Percentiles rank a stretch among this genome's conserved stretches.
Evolutionary conservation across 2,329 filamentous ascomycete species (phyloP).

Genomic region (Aspergillus fijiensis): DNA sequence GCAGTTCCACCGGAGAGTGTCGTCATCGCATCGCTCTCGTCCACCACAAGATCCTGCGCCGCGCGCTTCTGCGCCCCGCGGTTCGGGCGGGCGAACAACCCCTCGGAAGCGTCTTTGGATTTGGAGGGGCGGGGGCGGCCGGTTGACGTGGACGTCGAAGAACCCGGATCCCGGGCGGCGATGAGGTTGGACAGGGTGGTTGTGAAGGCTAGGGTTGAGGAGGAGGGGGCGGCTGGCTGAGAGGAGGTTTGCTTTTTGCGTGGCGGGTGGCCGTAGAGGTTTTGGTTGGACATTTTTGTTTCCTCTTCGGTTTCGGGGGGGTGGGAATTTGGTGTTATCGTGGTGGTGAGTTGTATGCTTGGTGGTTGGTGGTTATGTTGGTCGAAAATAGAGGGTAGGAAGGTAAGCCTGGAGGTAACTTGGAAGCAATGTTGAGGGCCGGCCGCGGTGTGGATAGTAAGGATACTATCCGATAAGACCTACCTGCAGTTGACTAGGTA

Average conservation of each 20-base stretch:
- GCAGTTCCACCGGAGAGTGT: conserved; percentile 40
- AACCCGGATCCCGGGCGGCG: conserved; percentile 46
- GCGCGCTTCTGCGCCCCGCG: conserved; percentile 63
- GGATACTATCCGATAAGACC: no score
- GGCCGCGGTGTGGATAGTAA: no score
- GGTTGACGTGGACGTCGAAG: conserved; percentile 44
- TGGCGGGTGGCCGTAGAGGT: conserved; percentile 69
- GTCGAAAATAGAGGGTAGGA: no score
- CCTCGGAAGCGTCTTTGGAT: conserved; percentile 54
- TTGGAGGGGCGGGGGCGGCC: conserved; percentile 46
- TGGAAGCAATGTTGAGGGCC: no score
- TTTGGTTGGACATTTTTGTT: conserved; percentile 24
- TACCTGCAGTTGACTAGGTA: no score
- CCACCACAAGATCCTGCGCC: conserved; percentile 54
- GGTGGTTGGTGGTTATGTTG: no score
- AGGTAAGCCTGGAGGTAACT: no score
- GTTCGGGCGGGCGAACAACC: conserved; percentile 69
- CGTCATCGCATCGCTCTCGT: conserved; percentile 47
- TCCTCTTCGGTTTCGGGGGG: no score
- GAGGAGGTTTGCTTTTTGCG: conserved; percentile 61
- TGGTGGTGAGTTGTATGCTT: neutral
- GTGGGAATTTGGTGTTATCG: neutral
- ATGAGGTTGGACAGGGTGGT: conserved; percentile 83
- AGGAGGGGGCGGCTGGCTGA: conserved; percentile 55
- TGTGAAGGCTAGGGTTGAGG: conserved; percentile 80